Evolutionary conservation across 2,329 filamentous ascomycete species (phyloP).

Genomic region (Trichoderma sp.): DNA sequence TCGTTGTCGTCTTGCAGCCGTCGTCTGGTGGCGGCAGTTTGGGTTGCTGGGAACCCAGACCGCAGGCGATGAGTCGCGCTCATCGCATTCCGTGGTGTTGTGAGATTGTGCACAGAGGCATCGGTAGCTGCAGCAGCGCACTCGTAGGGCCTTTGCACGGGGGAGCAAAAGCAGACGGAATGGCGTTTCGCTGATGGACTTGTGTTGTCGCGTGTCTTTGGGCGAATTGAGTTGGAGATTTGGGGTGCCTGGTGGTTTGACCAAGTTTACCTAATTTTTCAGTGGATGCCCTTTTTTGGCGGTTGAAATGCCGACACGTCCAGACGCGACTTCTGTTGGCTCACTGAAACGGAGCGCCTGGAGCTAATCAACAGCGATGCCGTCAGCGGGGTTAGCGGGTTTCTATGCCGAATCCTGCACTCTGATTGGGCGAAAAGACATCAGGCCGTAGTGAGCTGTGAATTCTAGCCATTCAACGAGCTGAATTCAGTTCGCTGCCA

Average conservation of each 20-base stretch:
- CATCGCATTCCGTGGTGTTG: constrained; percentile 65
- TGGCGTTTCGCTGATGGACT: background rate
- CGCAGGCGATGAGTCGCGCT: constrained; percentile 79
- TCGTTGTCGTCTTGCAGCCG: constrained; percentile 30
- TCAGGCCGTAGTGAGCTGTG: background rate
- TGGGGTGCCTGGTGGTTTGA: constrained; percentile 11
- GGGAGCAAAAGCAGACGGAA: background rate
- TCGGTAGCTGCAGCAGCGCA: constrained; percentile 18
- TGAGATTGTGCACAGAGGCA: constrained; percentile 26
- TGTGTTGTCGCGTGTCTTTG: constrained; percentile 15
- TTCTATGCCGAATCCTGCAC: background rate
- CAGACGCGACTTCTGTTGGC: constrained; percentile 34
- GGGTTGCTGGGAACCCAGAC: constrained; percentile 79
- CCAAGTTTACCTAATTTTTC: constrained; percentile 22
- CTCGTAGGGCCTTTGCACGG: background rate
- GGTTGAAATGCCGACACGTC: constrained; percentile 40
- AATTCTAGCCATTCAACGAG: background rate
- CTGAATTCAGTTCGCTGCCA: background rate
- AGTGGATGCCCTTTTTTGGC: constrained; percentile 17
- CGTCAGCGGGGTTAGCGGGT: background rate
- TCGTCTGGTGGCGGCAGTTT: constrained; percentile 51
- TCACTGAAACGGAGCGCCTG: background rate
- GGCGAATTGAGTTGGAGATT: background rate
- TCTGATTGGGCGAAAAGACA: background rate
- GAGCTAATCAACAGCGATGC: constrained; percentile 8